Conservation (phyloP, 164 flowering plant genomes). For the Liquidambar formosana region DNA sequence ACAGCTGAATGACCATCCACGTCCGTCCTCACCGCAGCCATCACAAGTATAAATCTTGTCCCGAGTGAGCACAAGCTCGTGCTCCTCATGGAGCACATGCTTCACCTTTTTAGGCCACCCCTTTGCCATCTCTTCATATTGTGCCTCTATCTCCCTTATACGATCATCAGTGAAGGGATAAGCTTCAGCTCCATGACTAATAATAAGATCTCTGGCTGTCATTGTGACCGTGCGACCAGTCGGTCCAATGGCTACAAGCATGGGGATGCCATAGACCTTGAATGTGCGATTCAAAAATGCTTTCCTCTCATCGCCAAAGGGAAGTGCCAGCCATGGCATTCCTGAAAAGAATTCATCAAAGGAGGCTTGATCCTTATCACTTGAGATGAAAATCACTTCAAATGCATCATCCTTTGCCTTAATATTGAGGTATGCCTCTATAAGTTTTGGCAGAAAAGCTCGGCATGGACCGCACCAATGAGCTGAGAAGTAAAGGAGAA, state of each 20-base stretch:
- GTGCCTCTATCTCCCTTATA: conserved; percentile 40
- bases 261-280: conserved; percentile 58
- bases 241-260: conserved; percentile 53
- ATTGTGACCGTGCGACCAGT: conserved; percentile 50
- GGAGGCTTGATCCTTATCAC: conserved; percentile 49
- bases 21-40: conserved; percentile 48
- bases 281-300: conserved; percentile 36
- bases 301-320: conserved; percentile 57
- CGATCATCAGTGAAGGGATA: conserved; percentile 72
- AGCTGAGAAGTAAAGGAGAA: conserved; percentile 72
- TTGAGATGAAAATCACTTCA: conserved; percentile 66
- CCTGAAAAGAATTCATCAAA: conserved; percentile 51
- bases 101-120: conserved; percentile 71
- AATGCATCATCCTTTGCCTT: conserved; percentile 54
- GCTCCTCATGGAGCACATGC: conserved; percentile 45
- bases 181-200: conserved; percentile 53
- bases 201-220: conserved; percentile 43
- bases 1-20: conserved; percentile 52
- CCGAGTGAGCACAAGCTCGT: conserved; percentile 50
- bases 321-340: conserved; percentile 85
- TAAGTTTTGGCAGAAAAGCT: conserved; percentile 54
- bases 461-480: conserved; percentile 78
- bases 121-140: conserved; percentile 48
- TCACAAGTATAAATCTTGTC: conserved; percentile 37
- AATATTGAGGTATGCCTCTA: conserved; percentile 55